Evolutionary conservation across 2,329 filamentous ascomycete species (phyloP).

Genomic region (Thermomyces lanuginosus): DNA sequence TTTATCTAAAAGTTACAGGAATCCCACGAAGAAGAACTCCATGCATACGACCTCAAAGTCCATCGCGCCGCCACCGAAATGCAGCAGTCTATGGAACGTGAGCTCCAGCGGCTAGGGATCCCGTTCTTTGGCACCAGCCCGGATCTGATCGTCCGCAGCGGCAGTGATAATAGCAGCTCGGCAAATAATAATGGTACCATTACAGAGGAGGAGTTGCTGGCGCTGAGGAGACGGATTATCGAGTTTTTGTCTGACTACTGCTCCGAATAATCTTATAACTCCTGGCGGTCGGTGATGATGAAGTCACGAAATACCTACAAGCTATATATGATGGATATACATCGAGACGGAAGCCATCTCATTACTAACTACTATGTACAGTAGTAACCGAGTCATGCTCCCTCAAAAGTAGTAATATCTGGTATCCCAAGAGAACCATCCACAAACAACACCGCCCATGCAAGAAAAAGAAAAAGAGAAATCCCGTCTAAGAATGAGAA

Average conservation of each 20-base stretch:
- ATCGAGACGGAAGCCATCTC: too few species aligned
- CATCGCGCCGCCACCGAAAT: constrained; percentile 43
- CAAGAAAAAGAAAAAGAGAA: constrained; percentile 5
- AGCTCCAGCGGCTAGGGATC: constrained; percentile 41
- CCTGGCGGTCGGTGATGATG: too few species aligned
- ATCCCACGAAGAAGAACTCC: constrained; percentile 37
- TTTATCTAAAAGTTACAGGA: constrained; percentile 11
- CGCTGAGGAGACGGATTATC: constrained; percentile 34
- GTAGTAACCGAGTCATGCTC: constrained; percentile 1
- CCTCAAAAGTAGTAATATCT: too few species aligned
- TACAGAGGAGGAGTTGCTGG: constrained; percentile 25
- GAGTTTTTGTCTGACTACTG: constrained; percentile 36
- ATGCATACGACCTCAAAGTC: constrained; percentile 45
- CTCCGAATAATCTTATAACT: constrained; percentile 19
- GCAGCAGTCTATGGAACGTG: constrained; percentile 39
- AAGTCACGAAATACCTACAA: too few species aligned
- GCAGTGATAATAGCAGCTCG: not conserved
- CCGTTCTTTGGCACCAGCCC: constrained; percentile 43
- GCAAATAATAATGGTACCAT: constrained; percentile 12
- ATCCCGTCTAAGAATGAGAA: constrained; percentile 1
- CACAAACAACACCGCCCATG: constrained; percentile 2
- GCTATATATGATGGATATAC: too few species aligned
- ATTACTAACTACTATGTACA: too few species aligned
- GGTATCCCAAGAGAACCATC: too few species aligned
- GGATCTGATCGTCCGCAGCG: constrained; percentile 28